Evolutionary conservation across 768 basidiomycete species (phyloP), one percentile per base, ranked within the genome.

Genomic region (Mycena capillaripes): DNA sequence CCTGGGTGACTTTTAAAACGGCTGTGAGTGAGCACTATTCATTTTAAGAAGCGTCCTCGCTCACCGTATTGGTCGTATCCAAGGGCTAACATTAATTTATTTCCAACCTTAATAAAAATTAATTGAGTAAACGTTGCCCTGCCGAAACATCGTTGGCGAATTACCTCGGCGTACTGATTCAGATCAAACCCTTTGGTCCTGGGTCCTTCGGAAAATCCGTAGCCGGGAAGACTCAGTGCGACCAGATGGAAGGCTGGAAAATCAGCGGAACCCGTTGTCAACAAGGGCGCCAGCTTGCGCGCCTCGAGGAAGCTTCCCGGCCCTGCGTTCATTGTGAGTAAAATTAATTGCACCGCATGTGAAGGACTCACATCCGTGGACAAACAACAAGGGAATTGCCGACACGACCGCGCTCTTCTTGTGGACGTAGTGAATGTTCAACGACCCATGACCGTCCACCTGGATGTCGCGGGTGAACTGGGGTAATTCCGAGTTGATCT

Each of bases 231-330:
- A 75, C 90, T 88, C 44, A 86, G n/a, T 74, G 0, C 87, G 87
- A 92, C 89, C 21, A 93, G 88, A 72, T 92, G 89, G 77, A 92
- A 92, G 53, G 84, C 87, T 2, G 90, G 90, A 60, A 82, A 75
- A 6, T 87, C 82, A 0, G 82, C 79, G 1, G 83, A 81, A 0
- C 79, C 79, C n/a, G n/a, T n/a, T n/a, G n/a, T n/a, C n/a, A n/a
- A n/a, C n/a, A n/a, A 23, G 82, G 91, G 91, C n/a, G n/a, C n/a
- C n/a, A n/a, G n/a, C n/a, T n/a, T n/a, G 60, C 81, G 76, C 38
- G n/a, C 25, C 64, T 61, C 21, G 29, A 16, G 27, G 42, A 42
- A 17, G 44, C 42, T 27, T 19, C 50, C 50, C 2, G 50, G 50
- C 50, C 50, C 50, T 52, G 42, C 9, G 17, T 42, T 27, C 6